Evolutionary conservation across 1,284 basidiomycete genomes (phyloP).

Genomic region (Apiotrichum montevideense): DNA sequence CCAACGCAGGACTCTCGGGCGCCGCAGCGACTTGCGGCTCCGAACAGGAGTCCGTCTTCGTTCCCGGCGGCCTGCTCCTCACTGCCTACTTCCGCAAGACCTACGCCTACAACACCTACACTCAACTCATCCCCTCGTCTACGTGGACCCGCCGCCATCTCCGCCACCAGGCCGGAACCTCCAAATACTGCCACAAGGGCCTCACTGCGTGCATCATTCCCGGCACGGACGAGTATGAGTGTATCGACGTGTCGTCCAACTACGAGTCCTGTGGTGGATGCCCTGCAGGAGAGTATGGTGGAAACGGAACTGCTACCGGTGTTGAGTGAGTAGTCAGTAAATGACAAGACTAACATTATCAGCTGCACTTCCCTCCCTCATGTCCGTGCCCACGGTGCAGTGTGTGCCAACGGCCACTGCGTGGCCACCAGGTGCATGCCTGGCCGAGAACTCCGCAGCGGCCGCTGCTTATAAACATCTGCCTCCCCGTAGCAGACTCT

Average conservation of each 20-base stretch:
- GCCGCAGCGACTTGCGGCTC: neutral
- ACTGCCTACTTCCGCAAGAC: neutral
- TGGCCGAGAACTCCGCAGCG: conserved; percentile 3
- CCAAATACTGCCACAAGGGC: neutral
- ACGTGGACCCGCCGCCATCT: neutral
- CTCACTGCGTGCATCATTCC: neutral
- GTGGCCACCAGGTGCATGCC: conserved; percentile 6
- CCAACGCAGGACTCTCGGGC: neutral
- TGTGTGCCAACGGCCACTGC: conserved; percentile 14
- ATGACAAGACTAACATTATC: neutral
- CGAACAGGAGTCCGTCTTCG: too few species aligned
- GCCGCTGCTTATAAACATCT: conserved; percentile 2
- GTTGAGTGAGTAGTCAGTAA: conserved; percentile 3
- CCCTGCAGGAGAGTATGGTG: neutral
- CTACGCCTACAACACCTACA: conserved; percentile 2
- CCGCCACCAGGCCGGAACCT: neutral
- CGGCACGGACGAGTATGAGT: conserved; percentile 1
- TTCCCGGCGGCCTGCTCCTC: neutral
- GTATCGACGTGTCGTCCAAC: neutral
- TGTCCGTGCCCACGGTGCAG: conserved; percentile 6
- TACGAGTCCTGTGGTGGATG: conserved; percentile 13
- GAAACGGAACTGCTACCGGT: conserved; percentile 1
- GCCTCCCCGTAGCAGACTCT: too few species aligned
- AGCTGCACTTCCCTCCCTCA: conserved; percentile 15
- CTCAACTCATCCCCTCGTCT: neutral